Evolutionary conservation across 2,329 filamentous ascomycete genomes (phyloP).

Genomic region (Hortaea werneckii): DNA sequence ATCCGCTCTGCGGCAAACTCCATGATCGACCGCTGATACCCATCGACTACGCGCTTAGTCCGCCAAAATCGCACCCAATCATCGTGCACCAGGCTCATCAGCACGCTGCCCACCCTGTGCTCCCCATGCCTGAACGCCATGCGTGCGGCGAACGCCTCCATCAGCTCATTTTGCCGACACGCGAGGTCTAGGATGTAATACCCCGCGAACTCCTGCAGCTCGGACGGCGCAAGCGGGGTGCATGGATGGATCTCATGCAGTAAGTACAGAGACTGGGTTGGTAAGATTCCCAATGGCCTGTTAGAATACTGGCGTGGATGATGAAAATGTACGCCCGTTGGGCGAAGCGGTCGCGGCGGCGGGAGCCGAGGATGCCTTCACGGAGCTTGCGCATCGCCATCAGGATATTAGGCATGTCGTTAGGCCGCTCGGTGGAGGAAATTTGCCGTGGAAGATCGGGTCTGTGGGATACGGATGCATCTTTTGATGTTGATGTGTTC

Average conservation of each 20-base stretch:
- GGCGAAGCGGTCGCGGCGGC: conserved; percentile 68
- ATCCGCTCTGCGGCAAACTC: conserved; percentile 70
- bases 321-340: conserved; percentile 88
- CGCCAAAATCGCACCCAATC: conserved; percentile 75
- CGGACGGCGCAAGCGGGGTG: conserved; percentile 56
- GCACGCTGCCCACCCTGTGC: conserved; percentile 55
- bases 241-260: conserved; percentile 59
- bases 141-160: conserved; percentile 60
- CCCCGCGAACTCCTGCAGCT: conserved; percentile 66
- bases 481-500: neutral
- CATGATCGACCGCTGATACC: conserved; percentile 68
- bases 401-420: conserved; percentile 63
- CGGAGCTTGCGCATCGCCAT: conserved; percentile 83
- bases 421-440: conserved; percentile 36
- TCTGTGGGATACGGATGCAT: conserved; percentile 12
- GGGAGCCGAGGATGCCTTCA: conserved; percentile 75
- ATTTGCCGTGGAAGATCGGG: conserved; percentile 13
- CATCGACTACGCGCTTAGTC: conserved; percentile 62
- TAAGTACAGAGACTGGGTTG: conserved; percentile 75
- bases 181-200: conserved; percentile 83
- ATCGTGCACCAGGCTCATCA: conserved; percentile 64
- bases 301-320: conserved; percentile 71
- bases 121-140: conserved; percentile 52
- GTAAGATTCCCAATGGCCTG: conserved; percentile 77
- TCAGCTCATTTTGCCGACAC: conserved; percentile 67